Percentiles rank a stretch among this genome's conserved stretches.
Conservation (phyloP, 805 yeast species). For the Lachancea kluyveri region DNA sequence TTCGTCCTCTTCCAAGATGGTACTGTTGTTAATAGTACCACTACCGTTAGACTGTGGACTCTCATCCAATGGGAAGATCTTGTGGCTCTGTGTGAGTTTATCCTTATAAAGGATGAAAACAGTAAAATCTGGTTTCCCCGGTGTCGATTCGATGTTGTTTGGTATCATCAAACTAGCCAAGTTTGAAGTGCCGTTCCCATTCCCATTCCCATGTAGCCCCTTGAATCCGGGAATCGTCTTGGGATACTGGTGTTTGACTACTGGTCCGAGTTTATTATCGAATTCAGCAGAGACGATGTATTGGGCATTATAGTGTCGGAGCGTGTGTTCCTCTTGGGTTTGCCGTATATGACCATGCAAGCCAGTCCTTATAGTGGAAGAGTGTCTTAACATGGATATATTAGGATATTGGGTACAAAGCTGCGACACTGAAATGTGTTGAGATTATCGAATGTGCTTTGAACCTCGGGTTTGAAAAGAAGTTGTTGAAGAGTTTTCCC, state of each 20-base stretch:
- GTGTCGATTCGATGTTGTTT: conserved; percentile 45
- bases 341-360: conserved; percentile 9
- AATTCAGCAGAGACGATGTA: conserved; percentile 70
- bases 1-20: conserved; percentile 12
- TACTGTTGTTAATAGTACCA: conserved; percentile 10
- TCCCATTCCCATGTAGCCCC: conserved; percentile 13
- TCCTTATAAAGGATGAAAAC: conserved; percentile 45
- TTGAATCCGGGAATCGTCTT: conserved; percentile 32
- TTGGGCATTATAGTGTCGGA: conserved; percentile 35
- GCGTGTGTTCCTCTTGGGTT: conserved; percentile 9
- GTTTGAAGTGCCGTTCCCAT: conserved; percentile 9
- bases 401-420: no score
- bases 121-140: conserved; percentile 53
- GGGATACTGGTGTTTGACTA: conserved; percentile 57
- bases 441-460: no score
- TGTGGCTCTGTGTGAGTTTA: conserved; percentile 12
- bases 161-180: conserved; percentile 58
- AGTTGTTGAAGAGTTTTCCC: no score
- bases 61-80: conserved; percentile 27
- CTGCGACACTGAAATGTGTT: no score
- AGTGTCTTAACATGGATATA: conserved; percentile 10
- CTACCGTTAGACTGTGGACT: no score
- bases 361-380: conserved; percentile 10
- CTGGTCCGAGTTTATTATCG: conserved; percentile 70
- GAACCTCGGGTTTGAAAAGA: no score